Conservation (phyloP, 108 stramenopile genomes). For the Craspedostauros australis region DNA sequence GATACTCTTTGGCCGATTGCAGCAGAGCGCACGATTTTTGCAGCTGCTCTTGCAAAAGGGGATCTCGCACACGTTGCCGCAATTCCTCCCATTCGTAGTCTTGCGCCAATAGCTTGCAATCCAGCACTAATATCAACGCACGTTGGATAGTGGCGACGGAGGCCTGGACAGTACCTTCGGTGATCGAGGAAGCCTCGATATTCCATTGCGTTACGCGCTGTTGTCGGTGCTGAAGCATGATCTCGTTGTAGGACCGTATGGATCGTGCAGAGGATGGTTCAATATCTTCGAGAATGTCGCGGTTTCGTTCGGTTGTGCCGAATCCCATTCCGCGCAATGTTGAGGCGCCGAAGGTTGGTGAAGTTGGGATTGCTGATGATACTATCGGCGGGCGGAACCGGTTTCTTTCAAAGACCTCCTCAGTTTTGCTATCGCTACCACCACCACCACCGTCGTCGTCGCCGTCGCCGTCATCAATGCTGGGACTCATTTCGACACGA, state of each 20-base stretch:
- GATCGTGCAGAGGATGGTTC: background rate
- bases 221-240: constrained; percentile 62
- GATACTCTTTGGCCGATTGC: constrained; percentile 15
- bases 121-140: constrained; percentile 30
- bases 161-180: constrained; percentile 29
- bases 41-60: constrained; percentile 9
- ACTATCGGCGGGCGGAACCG: background rate
- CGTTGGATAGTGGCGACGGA: constrained; percentile 37
- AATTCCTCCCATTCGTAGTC: constrained; percentile 76
- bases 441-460: too few relatives aligned
- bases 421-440: too few relatives aligned
- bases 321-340: constrained; percentile 22
- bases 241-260: constrained; percentile 75
- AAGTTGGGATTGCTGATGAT: background rate
- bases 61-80: constrained; percentile 11
- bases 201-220: constrained; percentile 62
- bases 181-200: background rate
- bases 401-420: too few relatives aligned
- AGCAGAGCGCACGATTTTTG: constrained; percentile 17
- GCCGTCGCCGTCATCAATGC: background rate
- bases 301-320: constrained; percentile 5
- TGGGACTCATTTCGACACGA: too few relatives aligned
- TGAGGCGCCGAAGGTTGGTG: constrained; percentile 4
- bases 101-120: constrained; percentile 42
- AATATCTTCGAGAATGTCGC: constrained; percentile 1